Conservation (phyloP, 495 filamentous ascomycete genomes). For the Hyaloscypha bicolor region DNA sequence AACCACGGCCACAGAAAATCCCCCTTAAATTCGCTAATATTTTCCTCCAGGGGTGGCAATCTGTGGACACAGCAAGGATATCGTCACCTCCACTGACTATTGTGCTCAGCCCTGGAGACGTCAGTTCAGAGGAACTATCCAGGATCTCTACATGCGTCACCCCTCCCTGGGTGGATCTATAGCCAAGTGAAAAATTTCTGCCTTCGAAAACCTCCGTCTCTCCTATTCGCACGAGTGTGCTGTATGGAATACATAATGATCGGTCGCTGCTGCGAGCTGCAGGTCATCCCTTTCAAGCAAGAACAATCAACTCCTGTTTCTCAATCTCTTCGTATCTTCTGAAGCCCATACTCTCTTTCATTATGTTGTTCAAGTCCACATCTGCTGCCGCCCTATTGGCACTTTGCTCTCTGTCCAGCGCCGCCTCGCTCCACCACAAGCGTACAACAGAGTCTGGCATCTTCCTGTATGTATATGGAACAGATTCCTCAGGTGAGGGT, state of each 20-base stretch:
- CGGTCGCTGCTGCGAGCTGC: neutral
- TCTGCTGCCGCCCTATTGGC: slow-evolving; percentile 4
- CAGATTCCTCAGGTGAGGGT: neutral
- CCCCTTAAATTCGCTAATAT: no score
- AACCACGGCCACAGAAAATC: no score
- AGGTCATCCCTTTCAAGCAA: neutral
- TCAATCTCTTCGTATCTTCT: neutral
- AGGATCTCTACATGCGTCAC: slow-evolving; percentile 11
- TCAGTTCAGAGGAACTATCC: neutral
- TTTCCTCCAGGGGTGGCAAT: no score
- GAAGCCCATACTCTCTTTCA: neutral
- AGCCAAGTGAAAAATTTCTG: slow-evolving; percentile 1
- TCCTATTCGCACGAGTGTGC: slow-evolving; percentile 6
- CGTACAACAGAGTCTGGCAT: slow-evolving; percentile 13
- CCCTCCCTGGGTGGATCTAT: neutral
- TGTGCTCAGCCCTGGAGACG: slow-evolving; percentile 18
- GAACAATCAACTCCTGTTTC: neutral
- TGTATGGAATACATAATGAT: slow-evolving; percentile 11
- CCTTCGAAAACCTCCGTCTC: neutral
- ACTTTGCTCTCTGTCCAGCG: slow-evolving; percentile 7
- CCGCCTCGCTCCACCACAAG: slow-evolving; percentile 9
- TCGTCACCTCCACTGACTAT: slow-evolving; percentile 1
- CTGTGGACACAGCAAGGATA: neutral
- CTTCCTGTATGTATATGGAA: slow-evolving; percentile 21
- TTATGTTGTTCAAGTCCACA: slow-evolving; percentile 21